Conservation (phyloP, 768 basidiomycete genomes). For the Candolleomyces efflorescens region DNA sequence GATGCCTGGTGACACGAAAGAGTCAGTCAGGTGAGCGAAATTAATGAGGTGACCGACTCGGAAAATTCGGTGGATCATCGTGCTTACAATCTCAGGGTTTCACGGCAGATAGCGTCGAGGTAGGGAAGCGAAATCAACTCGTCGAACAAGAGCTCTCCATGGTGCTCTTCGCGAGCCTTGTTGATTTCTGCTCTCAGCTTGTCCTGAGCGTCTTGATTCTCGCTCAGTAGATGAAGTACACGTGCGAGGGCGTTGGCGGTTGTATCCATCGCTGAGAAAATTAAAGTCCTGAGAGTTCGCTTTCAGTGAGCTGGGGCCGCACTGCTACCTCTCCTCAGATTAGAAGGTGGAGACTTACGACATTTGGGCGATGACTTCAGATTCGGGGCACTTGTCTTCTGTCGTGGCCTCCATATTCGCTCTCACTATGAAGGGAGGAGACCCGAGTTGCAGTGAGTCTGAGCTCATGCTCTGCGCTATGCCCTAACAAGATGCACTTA, state of each 20-base stretch:
- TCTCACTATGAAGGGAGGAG: slow-evolving; percentile 29
- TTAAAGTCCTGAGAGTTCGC: slow-evolving; percentile 19
- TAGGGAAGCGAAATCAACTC: slow-evolving; percentile 25
- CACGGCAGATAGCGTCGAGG: slow-evolving; percentile 31
- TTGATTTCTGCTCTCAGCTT: slow-evolving; percentile 31
- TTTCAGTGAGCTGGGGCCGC: too few species aligned
- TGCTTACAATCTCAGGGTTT: slow-evolving; percentile 26
- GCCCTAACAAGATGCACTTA: slow-evolving; percentile 17
- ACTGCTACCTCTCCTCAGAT: too few species aligned
- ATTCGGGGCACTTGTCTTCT: slow-evolving; percentile 26
- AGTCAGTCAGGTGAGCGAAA: not conserved
- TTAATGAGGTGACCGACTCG: not conserved
- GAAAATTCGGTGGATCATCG: not conserved
- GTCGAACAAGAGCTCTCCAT: slow-evolving; percentile 24
- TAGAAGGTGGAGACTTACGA: slow-evolving; percentile 6
- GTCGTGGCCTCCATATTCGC: slow-evolving; percentile 31
- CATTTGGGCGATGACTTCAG: slow-evolving; percentile 37
- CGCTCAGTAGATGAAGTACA: slow-evolving; percentile 27
- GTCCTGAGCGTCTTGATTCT: slow-evolving; percentile 32
- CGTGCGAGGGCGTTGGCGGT: slow-evolving; percentile 34
- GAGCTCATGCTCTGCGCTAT: not conserved
- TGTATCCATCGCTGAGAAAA: slow-evolving; percentile 39
- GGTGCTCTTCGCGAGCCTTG: slow-evolving; percentile 24
- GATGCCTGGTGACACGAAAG: not conserved
- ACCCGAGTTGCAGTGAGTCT: not conserved